Evolutionary conservation across 1,284 basidiomycete genomes (phyloP), one percentile per base, ranked within the genome.

Genomic region (Tausonia pullulans): DNA sequence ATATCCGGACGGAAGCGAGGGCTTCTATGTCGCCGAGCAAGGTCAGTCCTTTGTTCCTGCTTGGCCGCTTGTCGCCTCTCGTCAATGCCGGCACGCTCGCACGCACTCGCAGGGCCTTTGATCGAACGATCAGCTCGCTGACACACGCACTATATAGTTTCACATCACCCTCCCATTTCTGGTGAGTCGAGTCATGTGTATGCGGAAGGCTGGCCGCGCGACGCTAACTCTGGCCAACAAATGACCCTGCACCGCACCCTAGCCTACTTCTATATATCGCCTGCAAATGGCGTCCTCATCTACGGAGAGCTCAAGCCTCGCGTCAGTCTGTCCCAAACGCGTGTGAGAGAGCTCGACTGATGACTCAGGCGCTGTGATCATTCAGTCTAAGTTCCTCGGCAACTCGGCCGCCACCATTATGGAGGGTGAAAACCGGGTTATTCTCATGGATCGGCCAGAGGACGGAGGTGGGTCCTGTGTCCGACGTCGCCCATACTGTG

Each of bases 1-100:
- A 75, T 99, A 98, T 76, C 78, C 86, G 4, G 87, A 98, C 72
- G 90, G 90, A 43, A 87, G 91, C 10, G 84, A 87, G 69, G 96
- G 92, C 0, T 97, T 91, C 79, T 99, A 96, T 77, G 90, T 99
- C 69, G 89, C 96, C 52, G 95, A 99, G 76, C 95, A 98, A 84
- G 92, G 74, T 40, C 75, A 72, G 13, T n/a, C 5, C 44, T 43
- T 40, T 16, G 14, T 16, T n/a, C 43, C 14, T 66, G 5, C 46
- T 14, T 44, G n/a, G 27, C 44, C 44, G 43, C 13, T 40, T 44
- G 48, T 45, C 45, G 4, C 40, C 43, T 10, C 16, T 27, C 5
- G 16, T 4, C 27, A 27, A 27, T 27, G 27, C 27, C 27, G 27
- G 27, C 27, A 27, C 27, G 27, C 27, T 27, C 27, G 27, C 27